Base-by-base conservation (phyloP, 352 stramenopile species). In the Pythium insidiosum region DNA sequence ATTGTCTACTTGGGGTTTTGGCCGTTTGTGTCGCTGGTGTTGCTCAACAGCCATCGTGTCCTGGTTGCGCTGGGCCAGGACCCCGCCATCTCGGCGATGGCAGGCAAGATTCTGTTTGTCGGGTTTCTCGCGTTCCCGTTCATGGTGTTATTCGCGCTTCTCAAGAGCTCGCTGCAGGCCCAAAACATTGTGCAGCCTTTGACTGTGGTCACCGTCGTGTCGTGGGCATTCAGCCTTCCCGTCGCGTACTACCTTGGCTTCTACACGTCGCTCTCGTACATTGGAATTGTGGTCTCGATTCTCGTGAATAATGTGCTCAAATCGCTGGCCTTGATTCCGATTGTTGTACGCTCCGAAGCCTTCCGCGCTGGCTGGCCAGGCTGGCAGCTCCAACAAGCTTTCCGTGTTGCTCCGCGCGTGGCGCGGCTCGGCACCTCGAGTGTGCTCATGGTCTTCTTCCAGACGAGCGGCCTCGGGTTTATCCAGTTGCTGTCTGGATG, bases 131-230 rank as follows among this genome's bases (percentile, higher is more conserved):
- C 66, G 13, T 36, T 78, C 16, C 62, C 63, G 2, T 71, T 76
- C 11, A 62, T 52, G 18, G 67, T 84, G 49, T 43, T 72, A 37
- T 83, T 72, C 53, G 56, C 63, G 1, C 53, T 82, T n/a, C 46
- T 73, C 20, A 71, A 71, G 10, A 78, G 71, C 48, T 61, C 63
- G 3, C 43, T 87, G 6, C 68, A 84, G 47, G 66, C 71, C 3
- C 74, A 87, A 44, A 77, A 83, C 48, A 75, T 84, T n/a, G 68
- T 79, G 4, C 47, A 63, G 18, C 72, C 74, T 6, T 77, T 83
- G 19, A 59, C 75, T 3, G 4, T 64, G 22, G 48, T 59, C 13
- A 69, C 68, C 13, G n/a, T 71, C 7, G 43, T 68, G 18, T 64
- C 67, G 36, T 74, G 68, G 33, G 22, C 53, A 11, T 10, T 77